Percentiles rank a stretch among this genome's conserved stretches.
Evolutionary conservation across 805 yeast species (phyloP).

Genomic region (Saccharomycopsis lassenensis): DNA sequence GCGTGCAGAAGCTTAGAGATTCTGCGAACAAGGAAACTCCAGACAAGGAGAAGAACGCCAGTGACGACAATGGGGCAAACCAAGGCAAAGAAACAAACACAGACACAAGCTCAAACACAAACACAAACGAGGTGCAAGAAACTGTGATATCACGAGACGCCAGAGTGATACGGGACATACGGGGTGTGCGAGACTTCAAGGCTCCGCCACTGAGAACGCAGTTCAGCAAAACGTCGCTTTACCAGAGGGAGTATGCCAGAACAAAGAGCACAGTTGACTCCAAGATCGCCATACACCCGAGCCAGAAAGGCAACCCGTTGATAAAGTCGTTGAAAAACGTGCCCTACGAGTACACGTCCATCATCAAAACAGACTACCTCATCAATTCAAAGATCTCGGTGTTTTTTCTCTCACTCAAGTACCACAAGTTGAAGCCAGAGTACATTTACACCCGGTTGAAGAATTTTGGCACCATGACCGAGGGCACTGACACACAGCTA

Average conservation of each 20-base stretch:
- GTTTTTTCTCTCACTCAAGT: constrained; percentile 55
- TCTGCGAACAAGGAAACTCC: constrained; percentile 19
- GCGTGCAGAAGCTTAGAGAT: constrained; percentile 52
- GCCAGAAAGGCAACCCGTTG: constrained; percentile 67
- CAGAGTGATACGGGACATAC: no score
- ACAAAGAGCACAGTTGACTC: constrained; percentile 18
- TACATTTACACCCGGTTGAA: constrained; percentile 51
- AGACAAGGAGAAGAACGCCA: constrained; percentile 3
- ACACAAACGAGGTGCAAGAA: no score
- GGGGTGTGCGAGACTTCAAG: no score
- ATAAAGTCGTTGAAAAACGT: constrained; percentile 41
- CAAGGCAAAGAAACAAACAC: no score
- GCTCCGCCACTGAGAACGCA: no score
- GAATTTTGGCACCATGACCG: constrained; percentile 19
- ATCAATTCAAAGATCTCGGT: constrained; percentile 46
- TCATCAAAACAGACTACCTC: constrained; percentile 49
- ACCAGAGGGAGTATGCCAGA: constrained; percentile 5
- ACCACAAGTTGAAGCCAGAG: constrained; percentile 69
- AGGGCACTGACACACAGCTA: constrained; percentile 1
- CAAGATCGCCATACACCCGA: constrained; percentile 33
- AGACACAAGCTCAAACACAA: no score
- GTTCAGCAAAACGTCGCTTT: constrained; percentile 14
- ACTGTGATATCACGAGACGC: no score
- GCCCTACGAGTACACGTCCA: constrained; percentile 41
- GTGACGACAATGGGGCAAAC: no score